Conservation (phyloP, 164 flowering plant genomes). For the Malania oleifera region DNA sequence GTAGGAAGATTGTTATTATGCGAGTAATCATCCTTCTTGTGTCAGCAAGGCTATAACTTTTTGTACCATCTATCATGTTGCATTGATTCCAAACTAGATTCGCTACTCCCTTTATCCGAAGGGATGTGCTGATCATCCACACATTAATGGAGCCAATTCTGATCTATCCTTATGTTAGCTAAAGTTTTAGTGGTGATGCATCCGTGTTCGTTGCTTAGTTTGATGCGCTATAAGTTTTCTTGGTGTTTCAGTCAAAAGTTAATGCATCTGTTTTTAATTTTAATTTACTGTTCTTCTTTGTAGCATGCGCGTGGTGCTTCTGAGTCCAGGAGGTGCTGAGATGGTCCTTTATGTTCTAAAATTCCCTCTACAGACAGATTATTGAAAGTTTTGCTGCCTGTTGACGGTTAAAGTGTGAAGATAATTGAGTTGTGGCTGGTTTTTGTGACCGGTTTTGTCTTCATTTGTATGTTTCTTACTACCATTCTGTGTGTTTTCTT, state of each 20-base stretch:
- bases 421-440: slow-evolving; percentile 3
- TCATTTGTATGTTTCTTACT: slow-evolving; percentile 25
- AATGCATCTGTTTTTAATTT: background rate
- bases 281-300: background rate
- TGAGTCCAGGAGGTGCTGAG: slow-evolving; percentile 7
- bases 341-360: background rate
- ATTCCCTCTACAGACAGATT: background rate
- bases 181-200: background rate
- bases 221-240: background rate
- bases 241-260: background rate
- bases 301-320: background rate
- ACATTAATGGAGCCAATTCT: too few relatives aligned
- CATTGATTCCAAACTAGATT: too few relatives aligned
- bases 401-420: background rate
- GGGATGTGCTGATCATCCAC: too few relatives aligned
- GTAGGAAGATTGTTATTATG: too few relatives aligned
- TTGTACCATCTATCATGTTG: too few relatives aligned
- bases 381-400: slow-evolving; percentile 3
- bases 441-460: slow-evolving; percentile 9
- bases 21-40: too few relatives aligned
- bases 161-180: background rate
- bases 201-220: background rate
- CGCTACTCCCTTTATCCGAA: background rate
- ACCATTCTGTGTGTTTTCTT: slow-evolving; percentile 6
- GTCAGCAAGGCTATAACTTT: too few relatives aligned